Evolutionary conservation across 2,329 filamentous ascomycete species (phyloP), one percentile per base, ranked within the genome.

Genomic region (Beauveria australis): DNA sequence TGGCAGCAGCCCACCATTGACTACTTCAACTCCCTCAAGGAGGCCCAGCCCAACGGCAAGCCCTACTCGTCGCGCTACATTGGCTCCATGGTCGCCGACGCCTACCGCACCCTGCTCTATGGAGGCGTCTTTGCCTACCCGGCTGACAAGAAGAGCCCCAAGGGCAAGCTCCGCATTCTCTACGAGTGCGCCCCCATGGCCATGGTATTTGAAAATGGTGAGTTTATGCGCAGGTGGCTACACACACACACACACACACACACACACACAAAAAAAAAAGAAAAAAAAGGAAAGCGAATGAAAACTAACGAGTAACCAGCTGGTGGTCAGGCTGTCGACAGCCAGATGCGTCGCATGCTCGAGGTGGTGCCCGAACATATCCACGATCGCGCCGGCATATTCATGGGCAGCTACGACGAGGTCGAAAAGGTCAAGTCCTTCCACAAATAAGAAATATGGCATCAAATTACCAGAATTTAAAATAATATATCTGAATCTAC

Each of bases 181-280:
- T 99, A 99, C 77, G 94, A 99, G 80, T 99, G 94, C 73, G 94
- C 94, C 16, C 94, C 94, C 44, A 99, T 99, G 94, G 94, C 94
- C 26, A 89, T 97, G 88, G 85, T 99, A 7, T 97, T 99, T 75
- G 94, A 99, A 78, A 97, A 99, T 77, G 94, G 90, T 93, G 75
- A 77, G 87, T 79, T 7, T 18, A 49, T 8, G 10, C 30, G 30
- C 30, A 12, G 30, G 30, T 12, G 12, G 30, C 12, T 33, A 14
- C 12, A 22, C 22, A 22, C 22, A 22, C 22, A 22, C 22, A 22
- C 22, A 22, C 22, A 22, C 22, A 2, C 22, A 22, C 22, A 22
- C 22, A 2, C 22, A 22, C 22, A 22, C 22, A 22, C 22, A 22
- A 1, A 22, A 1, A 22, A 1, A 22, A 1, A 22, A 4, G 5